Evolutionary conservation across 768 basidiomycete genomes (phyloP).

Genomic region (Psilocybe cyanescens): DNA sequence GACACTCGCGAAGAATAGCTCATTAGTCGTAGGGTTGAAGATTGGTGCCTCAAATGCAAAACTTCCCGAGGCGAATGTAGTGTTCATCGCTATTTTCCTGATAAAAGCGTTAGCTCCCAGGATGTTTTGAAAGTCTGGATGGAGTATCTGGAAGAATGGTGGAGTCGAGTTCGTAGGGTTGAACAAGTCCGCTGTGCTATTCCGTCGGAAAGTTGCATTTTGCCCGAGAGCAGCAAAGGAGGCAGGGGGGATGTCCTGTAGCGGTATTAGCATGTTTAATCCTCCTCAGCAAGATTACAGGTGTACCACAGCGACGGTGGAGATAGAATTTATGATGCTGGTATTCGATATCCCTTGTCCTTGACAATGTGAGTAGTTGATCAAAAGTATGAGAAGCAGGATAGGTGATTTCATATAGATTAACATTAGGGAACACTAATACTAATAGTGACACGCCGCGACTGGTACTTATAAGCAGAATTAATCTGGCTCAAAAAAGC

Average conservation of each 20-base stretch:
- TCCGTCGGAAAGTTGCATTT: constrained; percentile 40
- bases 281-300: too few species aligned
- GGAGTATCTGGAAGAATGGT: constrained; percentile 59
- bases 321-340: too few species aligned
- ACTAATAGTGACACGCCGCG: too few species aligned
- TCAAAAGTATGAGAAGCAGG: too few species aligned
- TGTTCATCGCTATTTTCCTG: constrained; percentile 57
- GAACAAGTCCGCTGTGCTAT: constrained; percentile 44
- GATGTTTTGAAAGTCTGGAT: constrained; percentile 52
- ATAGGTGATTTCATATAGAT: too few species aligned
- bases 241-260: constrained; percentile 30
- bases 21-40: constrained; percentile 62
- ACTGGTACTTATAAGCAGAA: too few species aligned
- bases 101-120: constrained; percentile 62
- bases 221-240: constrained; percentile 54
- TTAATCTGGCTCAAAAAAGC: too few species aligned
- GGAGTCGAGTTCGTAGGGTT: constrained; percentile 56
- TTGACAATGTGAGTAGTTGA: too few species aligned
- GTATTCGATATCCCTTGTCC: too few species aligned
- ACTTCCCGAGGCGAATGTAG: constrained; percentile 47
- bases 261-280: neutral
- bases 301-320: too few species aligned
- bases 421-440: too few species aligned
- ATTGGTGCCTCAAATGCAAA: constrained; percentile 82
- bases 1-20: constrained; percentile 72